phyloP scores from a whole-genome alignment of 441 rosid species.

The Brassica balearica region DNA sequence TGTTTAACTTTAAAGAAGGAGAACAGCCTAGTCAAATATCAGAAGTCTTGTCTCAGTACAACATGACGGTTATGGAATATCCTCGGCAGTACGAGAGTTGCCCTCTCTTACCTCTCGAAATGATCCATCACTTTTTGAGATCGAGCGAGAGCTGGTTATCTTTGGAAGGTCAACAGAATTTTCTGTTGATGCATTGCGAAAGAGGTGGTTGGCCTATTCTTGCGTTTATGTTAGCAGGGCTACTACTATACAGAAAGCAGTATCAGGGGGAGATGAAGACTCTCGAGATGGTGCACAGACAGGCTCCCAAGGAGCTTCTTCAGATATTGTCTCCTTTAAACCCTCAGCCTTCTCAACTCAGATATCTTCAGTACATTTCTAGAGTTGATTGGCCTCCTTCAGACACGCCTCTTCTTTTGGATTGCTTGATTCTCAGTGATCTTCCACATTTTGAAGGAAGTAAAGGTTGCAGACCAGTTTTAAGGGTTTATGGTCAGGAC shows the following conservation, averaged over 20 bases:
- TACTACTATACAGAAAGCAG: constrained; percentile 78
- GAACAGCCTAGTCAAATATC: constrained; percentile 84
- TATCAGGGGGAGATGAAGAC: constrained; percentile 92
- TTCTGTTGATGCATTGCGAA: constrained; percentile 91
- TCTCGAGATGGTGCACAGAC: constrained; percentile 93
- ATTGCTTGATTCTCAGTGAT: constrained; percentile 79
- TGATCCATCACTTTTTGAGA: constrained; percentile 88
- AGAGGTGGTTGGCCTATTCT: constrained; percentile 97
- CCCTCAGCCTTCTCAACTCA: constrained; percentile 88
- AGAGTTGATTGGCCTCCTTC: constrained; percentile 95
- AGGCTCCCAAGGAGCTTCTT: constrained; percentile 89
- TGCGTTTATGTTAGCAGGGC: constrained; percentile 94
- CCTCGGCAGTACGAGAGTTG: constrained; percentile 90
- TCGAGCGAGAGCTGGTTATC: constrained; percentile 94
- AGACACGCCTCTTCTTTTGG: constrained; percentile 81
- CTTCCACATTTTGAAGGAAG: constrained; percentile 76
- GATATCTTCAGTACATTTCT: constrained; percentile 96
- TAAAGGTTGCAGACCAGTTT: constrained; percentile 81
- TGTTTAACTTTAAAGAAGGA: constrained; percentile 92
- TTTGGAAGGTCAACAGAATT: constrained; percentile 90
- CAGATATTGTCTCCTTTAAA: constrained; percentile 77
- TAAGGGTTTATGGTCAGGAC: constrained; percentile 90
- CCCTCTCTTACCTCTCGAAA: constrained; percentile 83
- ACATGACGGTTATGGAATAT: constrained; percentile 97
- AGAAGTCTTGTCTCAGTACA: constrained; percentile 79